Evolutionary conservation across 352 stramenopile species (phyloP), one percentile per base, ranked within the genome.

Genomic region (Aphanomyces stellatus): DNA sequence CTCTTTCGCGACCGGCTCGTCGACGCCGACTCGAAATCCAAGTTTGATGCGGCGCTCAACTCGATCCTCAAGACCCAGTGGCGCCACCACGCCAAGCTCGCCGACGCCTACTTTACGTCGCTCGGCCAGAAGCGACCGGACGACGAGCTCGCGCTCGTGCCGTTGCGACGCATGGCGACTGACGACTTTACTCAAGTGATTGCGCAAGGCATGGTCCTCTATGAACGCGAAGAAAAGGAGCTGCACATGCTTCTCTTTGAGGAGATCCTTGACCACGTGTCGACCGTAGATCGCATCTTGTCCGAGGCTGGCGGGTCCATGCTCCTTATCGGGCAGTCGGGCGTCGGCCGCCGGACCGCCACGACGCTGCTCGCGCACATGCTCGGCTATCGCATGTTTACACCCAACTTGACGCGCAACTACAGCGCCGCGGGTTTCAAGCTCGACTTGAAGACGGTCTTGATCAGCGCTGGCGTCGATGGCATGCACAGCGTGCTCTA

Each of bases 171-270:
- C 4, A 87, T 96, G 46, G 67, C 72, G 3, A 84, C 76, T 25
- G 83, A 92, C 5, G 92, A 97, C 30, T 98, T 97, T 57, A 77
- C 76, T 17, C 74, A 86, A 25, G 75, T 95, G 5, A 82, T 98
- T 2, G 51, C 78, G 15, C 90, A 97, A 46, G 91, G 90, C 8
- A 87, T 98, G 25, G 79, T 96, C 13, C 77, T 97, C n/a, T 98
- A 98, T 63, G 93, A 98, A 65, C 88, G 94, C 10, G 94, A 98
- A 69, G 91, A 98, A 64, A 89, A 93, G 41, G 90, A 98, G 27
- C 76, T 98, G 24, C 83, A 96, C 62, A 96, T 98, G 75, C 71
- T 95, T n/a, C 75, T 98, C 1, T 98, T 98, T 40, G 78, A 91
- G 19, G 89, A 98, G 56, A 91, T 97, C 27, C 78, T 98, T 0